Evolutionary conservation across 1,284 basidiomycete species (phyloP).

Genomic region (Boletus sp.): DNA sequence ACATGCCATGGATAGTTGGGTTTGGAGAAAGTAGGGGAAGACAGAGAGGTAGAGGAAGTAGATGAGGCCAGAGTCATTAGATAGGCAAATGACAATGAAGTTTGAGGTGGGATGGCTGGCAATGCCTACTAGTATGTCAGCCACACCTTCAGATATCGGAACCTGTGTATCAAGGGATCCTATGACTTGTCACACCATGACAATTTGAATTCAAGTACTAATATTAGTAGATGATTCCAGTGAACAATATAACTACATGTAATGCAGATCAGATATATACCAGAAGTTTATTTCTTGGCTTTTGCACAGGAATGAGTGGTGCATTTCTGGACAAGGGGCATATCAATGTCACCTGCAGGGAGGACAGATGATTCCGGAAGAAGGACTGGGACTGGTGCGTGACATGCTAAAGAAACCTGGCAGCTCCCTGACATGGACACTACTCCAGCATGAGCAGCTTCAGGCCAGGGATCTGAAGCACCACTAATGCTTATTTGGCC

Average conservation of each 20-base stretch:
- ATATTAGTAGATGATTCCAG: too few relatives aligned
- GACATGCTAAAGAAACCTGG: background rate
- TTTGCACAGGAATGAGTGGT: background rate
- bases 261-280: too few relatives aligned
- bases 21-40: slow-evolving; percentile 42
- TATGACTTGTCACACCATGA: too few relatives aligned
- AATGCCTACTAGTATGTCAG: too few relatives aligned
- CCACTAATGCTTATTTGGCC: slow-evolving; percentile 4
- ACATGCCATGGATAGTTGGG: slow-evolving; percentile 42
- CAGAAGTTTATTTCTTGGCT: background rate
- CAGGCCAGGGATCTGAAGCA: background rate
- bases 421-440: background rate
- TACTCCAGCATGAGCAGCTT: background rate
- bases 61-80: slow-evolving; percentile 56
- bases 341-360: background rate
- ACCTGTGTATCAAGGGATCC: too few relatives aligned
- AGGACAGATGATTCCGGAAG: background rate
- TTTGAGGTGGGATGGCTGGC: slow-evolving; percentile 42
- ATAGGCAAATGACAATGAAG: slow-evolving; percentile 51
- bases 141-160: too few relatives aligned
- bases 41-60: slow-evolving; percentile 44
- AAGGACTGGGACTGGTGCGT: background rate
- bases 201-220: too few relatives aligned
- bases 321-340: background rate
- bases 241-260: too few relatives aligned